These are phyloP conservation scores for Cymbopogon citratus DNA, from an alignment of 176 grass and related monocot genomes.

Conservation along the genomic window DNA sequence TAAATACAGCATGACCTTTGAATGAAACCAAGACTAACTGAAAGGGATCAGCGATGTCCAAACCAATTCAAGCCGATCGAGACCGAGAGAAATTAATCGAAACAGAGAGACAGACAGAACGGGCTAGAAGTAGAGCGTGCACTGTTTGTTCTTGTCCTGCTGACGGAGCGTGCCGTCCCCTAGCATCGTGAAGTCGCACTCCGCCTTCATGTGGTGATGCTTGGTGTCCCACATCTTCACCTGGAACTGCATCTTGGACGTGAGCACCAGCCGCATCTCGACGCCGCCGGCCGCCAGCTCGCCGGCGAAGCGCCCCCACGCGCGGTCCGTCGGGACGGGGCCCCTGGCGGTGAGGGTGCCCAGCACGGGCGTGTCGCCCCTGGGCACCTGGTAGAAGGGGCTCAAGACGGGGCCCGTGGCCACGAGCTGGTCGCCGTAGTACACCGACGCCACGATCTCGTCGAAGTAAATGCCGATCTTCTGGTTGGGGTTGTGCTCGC, in stretches of 20 bases:
- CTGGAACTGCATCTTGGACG: constrained; percentile 54
- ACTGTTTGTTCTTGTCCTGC: constrained; percentile 27
- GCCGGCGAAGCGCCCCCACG: constrained; percentile 34
- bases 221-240: constrained; percentile 68
- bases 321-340: constrained; percentile 3
- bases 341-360: constrained; percentile 31
- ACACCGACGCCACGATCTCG: constrained; percentile 37
- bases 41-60: no score
- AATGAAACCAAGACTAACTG: no score
- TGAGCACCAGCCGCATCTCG: constrained; percentile 44
- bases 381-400: constrained; percentile 66
- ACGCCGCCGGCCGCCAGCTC: constrained; percentile 39
- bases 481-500: constrained; percentile 68
- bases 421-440: constrained; percentile 49
- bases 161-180: constrained; percentile 47
- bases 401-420: constrained; percentile 33
- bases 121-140: constrained; percentile 30
- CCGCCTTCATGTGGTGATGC: constrained; percentile 53
- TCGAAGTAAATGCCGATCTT: constrained; percentile 68
- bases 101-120: no score
- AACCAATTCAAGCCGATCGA: not conserved
- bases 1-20: not conserved
- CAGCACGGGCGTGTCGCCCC: constrained; percentile 39
- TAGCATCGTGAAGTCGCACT: constrained; percentile 31
- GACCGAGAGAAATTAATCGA: not conserved